Evolutionary conservation across 257 asterid genomes (phyloP).

Genomic region (Fraxinus quadrangulata): DNA sequence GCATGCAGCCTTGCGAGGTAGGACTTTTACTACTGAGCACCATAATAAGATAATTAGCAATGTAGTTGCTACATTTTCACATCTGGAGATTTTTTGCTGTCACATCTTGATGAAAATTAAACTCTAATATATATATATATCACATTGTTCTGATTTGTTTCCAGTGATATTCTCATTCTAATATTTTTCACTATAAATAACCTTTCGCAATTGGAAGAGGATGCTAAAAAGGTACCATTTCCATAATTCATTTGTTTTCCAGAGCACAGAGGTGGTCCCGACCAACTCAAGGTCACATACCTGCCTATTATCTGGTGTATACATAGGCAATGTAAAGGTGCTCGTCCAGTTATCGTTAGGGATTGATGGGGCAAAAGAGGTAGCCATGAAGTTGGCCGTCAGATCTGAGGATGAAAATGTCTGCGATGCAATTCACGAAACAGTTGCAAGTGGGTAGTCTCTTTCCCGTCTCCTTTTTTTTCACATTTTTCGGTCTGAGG

Average conservation of each 20-base stretch:
- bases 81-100: background rate
- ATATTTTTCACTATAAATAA: background rate
- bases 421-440: slow-evolving; percentile 89
- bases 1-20: slow-evolving; percentile 99
- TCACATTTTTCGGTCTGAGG: no score
- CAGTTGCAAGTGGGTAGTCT: slow-evolving; percentile 79
- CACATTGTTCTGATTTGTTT: background rate
- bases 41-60: background rate
- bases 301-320: slow-evolving; percentile 89
- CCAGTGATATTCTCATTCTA: background rate
- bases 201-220: background rate
- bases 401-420: slow-evolving; percentile 83
- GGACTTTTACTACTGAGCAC: slow-evolving; percentile 26
- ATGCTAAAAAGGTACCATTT: background rate
- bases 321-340: slow-evolving; percentile 84
- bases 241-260: slow-evolving; percentile 22
- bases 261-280: slow-evolving; percentile 89
- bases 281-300: slow-evolving; percentile 89
- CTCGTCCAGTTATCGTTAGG: slow-evolving; percentile 88
- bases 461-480: no score
- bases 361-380: slow-evolving; percentile 77
- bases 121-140: no score
- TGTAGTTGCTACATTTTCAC: background rate
- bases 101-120: background rate
- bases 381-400: slow-evolving; percentile 94